phyloP scores from a whole-genome alignment of 1,284 basidiomycete species.

The Sanghuangporus baumii region DNA sequence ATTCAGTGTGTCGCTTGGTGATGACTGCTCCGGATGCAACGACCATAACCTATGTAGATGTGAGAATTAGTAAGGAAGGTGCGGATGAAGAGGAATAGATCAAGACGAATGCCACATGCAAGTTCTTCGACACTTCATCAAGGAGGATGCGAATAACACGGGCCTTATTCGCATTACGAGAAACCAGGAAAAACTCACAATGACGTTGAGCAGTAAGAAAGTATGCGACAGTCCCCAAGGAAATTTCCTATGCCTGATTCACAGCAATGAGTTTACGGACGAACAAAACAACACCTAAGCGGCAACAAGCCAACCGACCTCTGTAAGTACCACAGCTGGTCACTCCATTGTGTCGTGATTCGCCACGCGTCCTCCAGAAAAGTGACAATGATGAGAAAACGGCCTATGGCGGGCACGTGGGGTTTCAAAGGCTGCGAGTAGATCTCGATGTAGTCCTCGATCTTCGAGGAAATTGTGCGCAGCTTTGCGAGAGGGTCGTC shows the following conservation, averaged over 20 bases:
- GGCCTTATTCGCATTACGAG: neutral
- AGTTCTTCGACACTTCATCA: neutral
- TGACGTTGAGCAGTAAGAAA: constrained; percentile 89
- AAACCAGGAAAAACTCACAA: constrained; percentile 53
- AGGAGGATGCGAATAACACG: neutral
- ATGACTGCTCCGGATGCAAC: constrained; percentile 86
- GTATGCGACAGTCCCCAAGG: constrained; percentile 92
- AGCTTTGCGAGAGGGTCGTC: constrained; percentile 84
- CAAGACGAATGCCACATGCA: neutral
- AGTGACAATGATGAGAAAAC: constrained; percentile 97
- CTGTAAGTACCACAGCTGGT: constrained; percentile 96
- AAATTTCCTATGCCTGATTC: constrained; percentile 81
- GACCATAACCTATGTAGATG: constrained; percentile 74
- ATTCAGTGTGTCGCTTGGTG: constrained; percentile 82
- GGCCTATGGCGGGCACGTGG: constrained; percentile 89
- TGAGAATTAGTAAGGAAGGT: neutral
- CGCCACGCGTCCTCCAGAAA: constrained; percentile 96
- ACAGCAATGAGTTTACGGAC: constrained; percentile 1
- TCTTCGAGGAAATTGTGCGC: constrained; percentile 67
- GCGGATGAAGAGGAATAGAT: neutral
- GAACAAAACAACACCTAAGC: constrained; percentile 14
- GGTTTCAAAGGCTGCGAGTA: constrained; percentile 93
- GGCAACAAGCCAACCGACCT: constrained; percentile 49
- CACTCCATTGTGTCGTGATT: constrained; percentile 91
- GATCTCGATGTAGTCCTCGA: constrained; percentile 92